phyloP scores from a whole-genome alignment of 2,329 filamentous ascomycete species.

The Coniella vitis region DNA sequence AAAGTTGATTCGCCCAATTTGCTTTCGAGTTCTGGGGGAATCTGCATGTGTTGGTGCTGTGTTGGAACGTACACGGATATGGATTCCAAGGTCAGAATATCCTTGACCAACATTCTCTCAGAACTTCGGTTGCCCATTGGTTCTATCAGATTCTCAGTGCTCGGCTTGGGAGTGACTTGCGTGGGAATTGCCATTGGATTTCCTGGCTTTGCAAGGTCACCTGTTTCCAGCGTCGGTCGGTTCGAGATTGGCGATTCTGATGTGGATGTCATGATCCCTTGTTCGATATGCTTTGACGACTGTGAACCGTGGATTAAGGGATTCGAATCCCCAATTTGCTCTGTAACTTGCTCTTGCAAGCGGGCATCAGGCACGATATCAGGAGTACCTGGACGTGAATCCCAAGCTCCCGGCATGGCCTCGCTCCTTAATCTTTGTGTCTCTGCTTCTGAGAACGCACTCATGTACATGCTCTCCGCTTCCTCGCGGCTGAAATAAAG shows the following conservation, averaged over 20 bases:
- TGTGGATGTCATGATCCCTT: not conserved
- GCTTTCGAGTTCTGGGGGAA: conserved; percentile 19
- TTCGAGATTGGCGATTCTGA: not conserved
- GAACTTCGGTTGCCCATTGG: conserved; percentile 44
- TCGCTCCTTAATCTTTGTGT: conserved; percentile 23
- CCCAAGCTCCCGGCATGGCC: conserved; percentile 49
- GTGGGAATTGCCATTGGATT: not conserved
- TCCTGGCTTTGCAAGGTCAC: not conserved
- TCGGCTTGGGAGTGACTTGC: conserved; percentile 17
- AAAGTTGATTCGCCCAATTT: conserved; percentile 5
- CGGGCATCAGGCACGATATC: conserved; percentile 16
- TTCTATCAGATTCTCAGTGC: conserved; percentile 29
- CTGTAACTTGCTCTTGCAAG: conserved; percentile 5
- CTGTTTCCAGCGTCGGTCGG: not conserved
- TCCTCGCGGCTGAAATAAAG: conserved; percentile 72
- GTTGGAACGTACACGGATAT: conserved; percentile 51
- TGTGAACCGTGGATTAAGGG: not conserved
- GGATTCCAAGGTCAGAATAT: conserved; percentile 42
- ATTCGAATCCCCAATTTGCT: not conserved
- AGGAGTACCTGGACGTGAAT: conserved; percentile 27
- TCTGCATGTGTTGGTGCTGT: conserved; percentile 37
- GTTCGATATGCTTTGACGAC: not conserved
- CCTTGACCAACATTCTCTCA: conserved; percentile 45
- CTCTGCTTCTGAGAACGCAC: conserved; percentile 50
- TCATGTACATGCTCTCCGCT: conserved; percentile 84